Conservation (phyloP, 2,329 filamentous ascomycete species). For the Fusarium nematophilum region DNA sequence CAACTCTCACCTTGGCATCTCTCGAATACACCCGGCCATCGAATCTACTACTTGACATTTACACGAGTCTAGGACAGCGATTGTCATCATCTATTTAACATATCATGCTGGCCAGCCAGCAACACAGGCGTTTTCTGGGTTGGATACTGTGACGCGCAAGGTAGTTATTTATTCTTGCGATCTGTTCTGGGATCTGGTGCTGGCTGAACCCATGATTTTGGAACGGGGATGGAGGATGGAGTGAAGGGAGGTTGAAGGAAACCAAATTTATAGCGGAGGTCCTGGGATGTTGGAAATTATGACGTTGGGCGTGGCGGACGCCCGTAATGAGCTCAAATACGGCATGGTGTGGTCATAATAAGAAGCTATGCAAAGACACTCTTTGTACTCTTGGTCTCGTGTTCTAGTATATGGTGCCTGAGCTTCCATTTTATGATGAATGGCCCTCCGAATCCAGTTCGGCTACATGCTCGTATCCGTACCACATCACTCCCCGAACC, state of each 20-base stretch:
- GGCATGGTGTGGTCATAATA: too few relatives aligned
- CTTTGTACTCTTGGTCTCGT: too few relatives aligned
- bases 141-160: constrained; percentile 7
- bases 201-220: constrained; percentile 4
- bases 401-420: too few relatives aligned
- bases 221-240: constrained; percentile 4
- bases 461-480: too few relatives aligned
- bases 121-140: constrained; percentile 31
- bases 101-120: constrained; percentile 24
- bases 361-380: too few relatives aligned
- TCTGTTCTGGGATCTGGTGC: constrained; percentile 3
- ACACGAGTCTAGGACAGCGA: constrained; percentile 1
- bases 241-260: constrained; percentile 6
- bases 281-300: too few relatives aligned
- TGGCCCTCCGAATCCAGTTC: too few relatives aligned
- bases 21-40: too few relatives aligned
- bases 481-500: constrained; percentile 54
- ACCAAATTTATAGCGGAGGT: too few relatives aligned
- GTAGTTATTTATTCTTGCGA: constrained; percentile 4
- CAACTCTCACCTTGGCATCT: constrained; percentile 13
- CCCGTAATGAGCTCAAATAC: too few relatives aligned
- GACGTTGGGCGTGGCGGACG: neutral
- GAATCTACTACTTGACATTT: neutral
- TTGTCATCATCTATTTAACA: constrained; percentile 18
- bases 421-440: too few relatives aligned